These are phyloP conservation scores for Monosporascus sp. DNA, from an alignment of 2,329 filamentous ascomycete genomes.

Conservation along the genomic window DNA sequence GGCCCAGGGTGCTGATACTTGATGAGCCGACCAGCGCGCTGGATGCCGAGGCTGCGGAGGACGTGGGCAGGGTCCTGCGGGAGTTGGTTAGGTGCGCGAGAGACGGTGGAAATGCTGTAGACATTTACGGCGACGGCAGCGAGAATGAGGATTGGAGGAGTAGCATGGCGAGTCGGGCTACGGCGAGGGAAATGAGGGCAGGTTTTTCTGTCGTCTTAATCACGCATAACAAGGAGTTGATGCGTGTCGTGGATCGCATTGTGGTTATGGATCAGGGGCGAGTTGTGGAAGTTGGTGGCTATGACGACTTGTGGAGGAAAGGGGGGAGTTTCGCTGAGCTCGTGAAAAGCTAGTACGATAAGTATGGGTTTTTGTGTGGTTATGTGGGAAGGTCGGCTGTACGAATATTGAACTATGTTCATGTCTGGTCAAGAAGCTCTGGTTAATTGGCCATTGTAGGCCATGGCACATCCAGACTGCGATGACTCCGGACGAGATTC, in stretches of 20 bases:
- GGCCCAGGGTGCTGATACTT: constrained; percentile 68
- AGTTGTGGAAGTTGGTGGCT: constrained; percentile 64
- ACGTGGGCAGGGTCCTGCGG: constrained; percentile 59
- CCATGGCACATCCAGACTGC: too few species aligned
- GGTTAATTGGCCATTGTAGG: too few species aligned
- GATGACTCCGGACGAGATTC: too few species aligned
- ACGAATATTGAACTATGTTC: neutral
- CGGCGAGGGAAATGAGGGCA: neutral
- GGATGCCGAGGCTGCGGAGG: constrained; percentile 62
- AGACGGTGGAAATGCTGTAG: constrained; percentile 4
- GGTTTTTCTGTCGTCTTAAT: constrained; percentile 70
- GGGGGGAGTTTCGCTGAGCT: constrained; percentile 45
- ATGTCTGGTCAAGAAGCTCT: too few species aligned
- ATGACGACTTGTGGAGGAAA: constrained; percentile 49
- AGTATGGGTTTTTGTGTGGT: constrained; percentile 10
- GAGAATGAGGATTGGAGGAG: constrained; percentile 1
- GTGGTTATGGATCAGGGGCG: constrained; percentile 65
- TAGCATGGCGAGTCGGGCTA: constrained; percentile 17
- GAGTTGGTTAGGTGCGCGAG: constrained; percentile 38
- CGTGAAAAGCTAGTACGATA: constrained; percentile 11
- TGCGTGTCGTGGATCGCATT: constrained; percentile 70
- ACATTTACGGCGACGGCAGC: neutral
- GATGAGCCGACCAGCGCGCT: constrained; percentile 85
- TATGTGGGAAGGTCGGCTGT: neutral
- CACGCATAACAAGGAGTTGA: constrained; percentile 82